These are phyloP conservation scores for Camelina sativa DNA, from an alignment of 345 rosid species.

Conservation along the genomic window DNA sequence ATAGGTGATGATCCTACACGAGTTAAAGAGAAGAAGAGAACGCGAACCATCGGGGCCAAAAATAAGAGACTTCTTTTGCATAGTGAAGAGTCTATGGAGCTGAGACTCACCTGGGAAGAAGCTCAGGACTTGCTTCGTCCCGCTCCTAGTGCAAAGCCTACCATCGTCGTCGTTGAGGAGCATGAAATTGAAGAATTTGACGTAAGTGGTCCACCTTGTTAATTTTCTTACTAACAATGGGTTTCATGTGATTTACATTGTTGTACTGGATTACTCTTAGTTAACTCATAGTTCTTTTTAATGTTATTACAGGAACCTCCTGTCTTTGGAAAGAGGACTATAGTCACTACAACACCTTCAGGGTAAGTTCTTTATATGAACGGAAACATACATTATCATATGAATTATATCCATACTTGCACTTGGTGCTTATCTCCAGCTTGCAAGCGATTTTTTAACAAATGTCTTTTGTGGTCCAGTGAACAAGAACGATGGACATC, in stretches of 20 bases:
- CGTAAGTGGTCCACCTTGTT: slow-evolving; percentile 50
- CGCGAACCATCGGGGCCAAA: slow-evolving; percentile 78
- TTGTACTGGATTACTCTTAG: slow-evolving; percentile 6
- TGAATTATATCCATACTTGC: slow-evolving; percentile 22
- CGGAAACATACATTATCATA: not conserved
- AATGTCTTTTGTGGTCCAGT: slow-evolving; percentile 45
- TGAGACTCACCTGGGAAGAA: slow-evolving; percentile 89
- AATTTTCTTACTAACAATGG: not conserved
- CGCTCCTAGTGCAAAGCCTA: slow-evolving; percentile 63
- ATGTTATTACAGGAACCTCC: slow-evolving; percentile 76
- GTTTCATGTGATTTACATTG: slow-evolving; percentile 6
- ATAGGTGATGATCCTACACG: slow-evolving; percentile 48
- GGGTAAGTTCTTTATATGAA: slow-evolving; percentile 56
- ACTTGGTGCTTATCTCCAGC: not conserved
- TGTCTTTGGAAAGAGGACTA: slow-evolving; percentile 85
- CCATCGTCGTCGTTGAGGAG: slow-evolving; percentile 66
- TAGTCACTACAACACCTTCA: slow-evolving; percentile 56
- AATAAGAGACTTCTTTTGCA: slow-evolving; percentile 72
- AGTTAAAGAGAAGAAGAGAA: slow-evolving; percentile 64
- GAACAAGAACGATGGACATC: slow-evolving; percentile 81
- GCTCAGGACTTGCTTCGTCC: slow-evolving; percentile 91
- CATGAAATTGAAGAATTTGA: slow-evolving; percentile 91
- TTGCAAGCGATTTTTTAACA: slow-evolving; percentile 19
- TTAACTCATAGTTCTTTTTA: slow-evolving; percentile 42
- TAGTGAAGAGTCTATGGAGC: slow-evolving; percentile 72